A percentile compares a stretch with the other conserved stretches of the same genome.
phyloP scores from a whole-genome alignment of 2,329 filamentous ascomycete species.

The Epichloe gansuensis region DNA sequence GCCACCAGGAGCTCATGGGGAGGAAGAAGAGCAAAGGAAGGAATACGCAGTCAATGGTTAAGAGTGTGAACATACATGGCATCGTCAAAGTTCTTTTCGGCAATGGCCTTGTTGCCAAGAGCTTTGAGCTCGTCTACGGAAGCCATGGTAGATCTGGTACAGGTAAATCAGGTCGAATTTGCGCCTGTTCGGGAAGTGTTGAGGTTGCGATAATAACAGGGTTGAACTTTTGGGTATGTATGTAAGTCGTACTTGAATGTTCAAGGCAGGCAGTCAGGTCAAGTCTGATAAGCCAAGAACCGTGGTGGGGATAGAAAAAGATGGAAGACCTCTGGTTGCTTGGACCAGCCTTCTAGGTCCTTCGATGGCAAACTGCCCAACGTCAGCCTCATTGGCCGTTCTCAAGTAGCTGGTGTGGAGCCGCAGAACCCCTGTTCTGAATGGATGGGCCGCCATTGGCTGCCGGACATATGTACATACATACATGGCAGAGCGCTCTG shows the following conservation, averaged over 20 bases:
- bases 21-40: not conserved
- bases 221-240: not conserved
- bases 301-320: slow-evolving; percentile 14
- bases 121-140: slow-evolving; percentile 78
- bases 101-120: slow-evolving; percentile 96
- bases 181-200: not conserved
- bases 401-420: slow-evolving; percentile 10
- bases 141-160: slow-evolving; percentile 30
- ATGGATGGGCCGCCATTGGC: not conserved
- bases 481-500: too few relatives aligned
- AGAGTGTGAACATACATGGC: slow-evolving; percentile 60
- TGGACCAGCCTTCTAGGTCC: slow-evolving; percentile 26
- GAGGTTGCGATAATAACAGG: not conserved
- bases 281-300: not conserved
- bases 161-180: slow-evolving; percentile 1
- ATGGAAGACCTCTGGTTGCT: slow-evolving; percentile 13
- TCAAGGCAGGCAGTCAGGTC: not conserved
- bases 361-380: slow-evolving; percentile 26
- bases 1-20: not conserved
- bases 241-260: not conserved
- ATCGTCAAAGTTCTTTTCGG: slow-evolving; percentile 90
- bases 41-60: not conserved
- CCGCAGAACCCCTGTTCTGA: not conserved
- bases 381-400: slow-evolving; percentile 19
- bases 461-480: too few relatives aligned